These are phyloP conservation scores for Inosperma sp. DNA, from an alignment of 768 basidiomycete species.

Conservation along the genomic window DNA sequence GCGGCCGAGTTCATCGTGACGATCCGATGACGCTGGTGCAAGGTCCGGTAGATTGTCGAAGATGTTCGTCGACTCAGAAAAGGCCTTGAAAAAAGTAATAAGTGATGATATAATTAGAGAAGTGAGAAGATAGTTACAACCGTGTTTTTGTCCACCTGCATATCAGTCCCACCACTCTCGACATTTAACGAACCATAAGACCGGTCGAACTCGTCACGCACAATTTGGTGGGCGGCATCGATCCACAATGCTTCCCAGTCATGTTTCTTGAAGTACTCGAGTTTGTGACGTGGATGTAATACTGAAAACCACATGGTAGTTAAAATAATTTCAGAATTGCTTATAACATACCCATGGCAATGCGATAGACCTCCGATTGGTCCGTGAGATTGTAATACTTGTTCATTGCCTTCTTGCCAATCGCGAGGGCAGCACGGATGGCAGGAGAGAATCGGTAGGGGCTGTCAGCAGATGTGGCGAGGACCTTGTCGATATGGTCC, in stretches of 20 bases:
- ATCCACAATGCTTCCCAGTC: conserved; percentile 24
- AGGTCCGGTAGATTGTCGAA: conserved; percentile 29
- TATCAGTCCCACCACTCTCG: neutral
- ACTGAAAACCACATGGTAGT: conserved; percentile 15
- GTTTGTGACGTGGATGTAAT: conserved; percentile 29
- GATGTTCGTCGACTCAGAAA: conserved; percentile 19
- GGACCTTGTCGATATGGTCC: conserved; percentile 20
- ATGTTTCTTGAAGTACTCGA: conserved; percentile 24
- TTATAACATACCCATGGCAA: conserved; percentile 31
- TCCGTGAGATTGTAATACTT: conserved; percentile 31
- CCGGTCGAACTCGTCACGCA: conserved; percentile 11
- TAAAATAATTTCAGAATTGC: neutral
- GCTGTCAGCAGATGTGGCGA: neutral
- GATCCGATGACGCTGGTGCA: conserved; percentile 13
- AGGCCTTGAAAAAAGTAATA: neutral
- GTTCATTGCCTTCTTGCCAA: conserved; percentile 29
- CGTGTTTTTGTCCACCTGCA: neutral
- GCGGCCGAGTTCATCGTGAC: conserved; percentile 23
- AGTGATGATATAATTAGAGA: neutral
- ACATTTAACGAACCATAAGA: conserved; percentile 9
- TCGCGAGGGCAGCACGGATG: conserved; percentile 19
- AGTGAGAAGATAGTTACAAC: neutral
- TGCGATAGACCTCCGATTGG: conserved; percentile 27
- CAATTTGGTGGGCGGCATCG: conserved; percentile 14
- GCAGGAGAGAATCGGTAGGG: conserved; percentile 6